Percentiles rank a stretch among this genome's conserved stretches.
Conservation (phyloP, 2,329 filamentous ascomycete genomes). For the Colletotrichum sp. region DNA sequence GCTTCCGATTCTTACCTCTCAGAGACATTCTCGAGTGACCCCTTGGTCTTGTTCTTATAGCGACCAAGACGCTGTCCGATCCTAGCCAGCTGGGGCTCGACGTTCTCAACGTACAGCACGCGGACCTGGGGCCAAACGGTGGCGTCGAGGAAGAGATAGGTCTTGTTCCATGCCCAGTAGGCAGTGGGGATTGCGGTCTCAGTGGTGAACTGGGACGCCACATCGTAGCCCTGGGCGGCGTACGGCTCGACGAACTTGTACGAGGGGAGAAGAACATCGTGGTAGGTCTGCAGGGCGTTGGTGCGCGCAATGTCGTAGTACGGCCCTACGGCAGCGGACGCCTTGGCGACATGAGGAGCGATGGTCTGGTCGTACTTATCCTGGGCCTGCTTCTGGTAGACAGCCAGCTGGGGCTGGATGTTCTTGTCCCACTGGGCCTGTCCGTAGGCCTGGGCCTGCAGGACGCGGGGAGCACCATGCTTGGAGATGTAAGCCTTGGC, state of each 20-base stretch:
- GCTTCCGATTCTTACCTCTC: constrained; percentile 31
- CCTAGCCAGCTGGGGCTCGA: constrained; percentile 91
- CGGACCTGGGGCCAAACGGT: constrained; percentile 83
- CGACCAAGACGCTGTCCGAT: constrained; percentile 89
- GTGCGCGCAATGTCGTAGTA: constrained; percentile 73
- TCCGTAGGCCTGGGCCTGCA: constrained; percentile 70
- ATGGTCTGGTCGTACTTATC: constrained; percentile 73
- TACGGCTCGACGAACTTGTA: constrained; percentile 80
- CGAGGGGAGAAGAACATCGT: constrained; percentile 75
- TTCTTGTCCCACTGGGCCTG: constrained; percentile 79
- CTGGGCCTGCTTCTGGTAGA: constrained; percentile 65
- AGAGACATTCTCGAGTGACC: constrained; percentile 33
- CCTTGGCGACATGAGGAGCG: constrained; percentile 74
- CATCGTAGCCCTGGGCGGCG: constrained; percentile 69
- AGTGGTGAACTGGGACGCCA: constrained; percentile 69
- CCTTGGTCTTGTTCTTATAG: constrained; percentile 60
- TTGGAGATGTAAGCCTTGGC: constrained; percentile 68
- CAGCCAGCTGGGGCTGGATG: constrained; percentile 75
- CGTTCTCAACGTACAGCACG: constrained; percentile 85
- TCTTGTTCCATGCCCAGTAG: constrained; percentile 72
- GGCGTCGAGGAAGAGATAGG: constrained; percentile 73
- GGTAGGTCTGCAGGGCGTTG: constrained; percentile 71
- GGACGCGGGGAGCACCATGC: constrained; percentile 77
- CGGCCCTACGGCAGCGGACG: constrained; percentile 63
- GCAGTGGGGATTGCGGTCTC: constrained; percentile 75